A percentile compares a stretch with the other conserved stretches of the same genome.
phyloP scores from a whole-genome alignment of 2,329 filamentous ascomycete genomes.

The Beauveria scarabaeidicola region DNA sequence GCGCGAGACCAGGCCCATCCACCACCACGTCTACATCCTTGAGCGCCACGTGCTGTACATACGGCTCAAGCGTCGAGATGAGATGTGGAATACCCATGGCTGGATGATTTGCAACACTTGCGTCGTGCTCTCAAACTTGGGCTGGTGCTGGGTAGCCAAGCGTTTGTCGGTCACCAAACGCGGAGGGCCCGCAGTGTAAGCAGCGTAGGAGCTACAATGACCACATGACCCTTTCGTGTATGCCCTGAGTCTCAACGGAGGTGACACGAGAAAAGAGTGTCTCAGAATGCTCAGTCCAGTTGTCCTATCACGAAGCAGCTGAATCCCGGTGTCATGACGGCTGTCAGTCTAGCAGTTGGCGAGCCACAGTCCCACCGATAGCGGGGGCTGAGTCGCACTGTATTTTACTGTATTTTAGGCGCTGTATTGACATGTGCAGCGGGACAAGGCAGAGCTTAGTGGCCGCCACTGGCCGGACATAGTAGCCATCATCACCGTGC shows the following conservation, averaged over 20 bases:
- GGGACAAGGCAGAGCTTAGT: neutral
- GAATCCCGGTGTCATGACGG: neutral
- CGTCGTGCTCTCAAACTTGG: neutral
- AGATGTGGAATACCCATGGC: conserved; percentile 54
- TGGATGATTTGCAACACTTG: neutral
- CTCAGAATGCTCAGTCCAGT: neutral
- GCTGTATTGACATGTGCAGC: neutral
- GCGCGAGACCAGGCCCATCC: conserved; percentile 72
- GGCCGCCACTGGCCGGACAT: too few species aligned
- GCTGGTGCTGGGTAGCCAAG: neutral
- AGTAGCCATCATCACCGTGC: neutral
- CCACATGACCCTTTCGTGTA: conserved; percentile 14
- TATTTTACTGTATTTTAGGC: conserved; percentile 1
- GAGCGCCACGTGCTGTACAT: conserved; percentile 36
- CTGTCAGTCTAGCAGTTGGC: neutral
- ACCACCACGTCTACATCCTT: conserved; percentile 42
- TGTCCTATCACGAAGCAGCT: neutral
- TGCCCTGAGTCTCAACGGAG: neutral
- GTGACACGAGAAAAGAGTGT: neutral
- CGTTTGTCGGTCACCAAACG: conserved; percentile 2
- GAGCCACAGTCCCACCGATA: conserved; percentile 5
- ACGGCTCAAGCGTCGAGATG: conserved; percentile 43
- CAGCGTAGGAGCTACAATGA: neutral
- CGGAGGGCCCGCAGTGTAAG: neutral
- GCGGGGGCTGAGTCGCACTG: conserved; percentile 6